Conservation (phyloP, 2,329 filamentous ascomycete genomes). For the Colletotrichum higginsianum region DNA sequence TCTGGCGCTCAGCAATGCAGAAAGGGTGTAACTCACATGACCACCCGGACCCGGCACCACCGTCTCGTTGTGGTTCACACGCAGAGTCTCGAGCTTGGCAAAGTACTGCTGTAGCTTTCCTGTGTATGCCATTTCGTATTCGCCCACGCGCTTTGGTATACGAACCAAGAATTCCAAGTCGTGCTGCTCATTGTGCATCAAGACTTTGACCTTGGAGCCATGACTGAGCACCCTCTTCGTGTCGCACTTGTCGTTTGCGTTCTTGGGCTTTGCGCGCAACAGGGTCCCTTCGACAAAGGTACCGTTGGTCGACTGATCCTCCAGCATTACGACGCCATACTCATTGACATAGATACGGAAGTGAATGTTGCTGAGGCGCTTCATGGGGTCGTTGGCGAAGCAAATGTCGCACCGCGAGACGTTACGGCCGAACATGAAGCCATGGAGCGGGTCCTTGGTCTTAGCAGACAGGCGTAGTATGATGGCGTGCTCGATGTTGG, state of each 20-base stretch:
- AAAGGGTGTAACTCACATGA: slow-evolving; percentile 55
- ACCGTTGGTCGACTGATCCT: slow-evolving; percentile 96
- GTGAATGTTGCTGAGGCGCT: slow-evolving; percentile 92
- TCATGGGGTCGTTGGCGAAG: slow-evolving; percentile 75
- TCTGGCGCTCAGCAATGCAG: not conserved
- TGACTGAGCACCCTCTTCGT: slow-evolving; percentile 76
- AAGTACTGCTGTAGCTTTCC: slow-evolving; percentile 80
- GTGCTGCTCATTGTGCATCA: slow-evolving; percentile 63
- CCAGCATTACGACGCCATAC: slow-evolving; percentile 90
- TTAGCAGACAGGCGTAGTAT: slow-evolving; percentile 84
- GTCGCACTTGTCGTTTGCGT: slow-evolving; percentile 53
- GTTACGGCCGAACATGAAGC: slow-evolving; percentile 92
- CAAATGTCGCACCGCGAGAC: slow-evolving; percentile 78
- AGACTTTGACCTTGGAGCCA: slow-evolving; percentile 81
- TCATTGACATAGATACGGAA: slow-evolving; percentile 94
- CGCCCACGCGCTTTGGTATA: slow-evolving; percentile 81
- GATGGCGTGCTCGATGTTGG: slow-evolving; percentile 75
- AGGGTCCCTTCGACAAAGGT: slow-evolving; percentile 85
- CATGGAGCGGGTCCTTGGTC: slow-evolving; percentile 77
- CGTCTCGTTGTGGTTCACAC: slow-evolving; percentile 58
- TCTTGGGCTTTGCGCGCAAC: slow-evolving; percentile 64
- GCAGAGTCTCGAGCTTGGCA: slow-evolving; percentile 50
- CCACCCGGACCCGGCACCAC: slow-evolving; percentile 64
- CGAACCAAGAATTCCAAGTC: slow-evolving; percentile 89
- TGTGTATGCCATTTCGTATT: slow-evolving; percentile 75